Percentiles rank a stretch among this genome's conserved stretches.
Conservation (phyloP, 768 basidiomycete genomes). For the Rhizopogon salebrosus region DNA sequence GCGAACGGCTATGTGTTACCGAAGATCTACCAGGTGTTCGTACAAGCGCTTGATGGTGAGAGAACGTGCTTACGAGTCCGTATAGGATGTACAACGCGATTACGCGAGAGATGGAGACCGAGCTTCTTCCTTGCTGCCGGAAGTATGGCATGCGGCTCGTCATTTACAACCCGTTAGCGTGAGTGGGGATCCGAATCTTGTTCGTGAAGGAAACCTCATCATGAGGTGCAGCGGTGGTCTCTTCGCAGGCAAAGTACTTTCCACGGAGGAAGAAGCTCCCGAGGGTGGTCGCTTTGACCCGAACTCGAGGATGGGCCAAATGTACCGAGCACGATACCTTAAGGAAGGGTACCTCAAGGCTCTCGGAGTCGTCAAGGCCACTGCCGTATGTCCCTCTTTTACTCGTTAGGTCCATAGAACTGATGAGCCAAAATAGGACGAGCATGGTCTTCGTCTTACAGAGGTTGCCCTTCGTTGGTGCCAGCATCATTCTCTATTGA, state of each 20-base stretch:
- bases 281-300: conserved; percentile 40
- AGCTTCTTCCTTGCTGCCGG: conserved; percentile 52
- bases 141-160: conserved; percentile 55
- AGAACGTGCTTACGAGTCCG: neutral
- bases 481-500: conserved; percentile 49
- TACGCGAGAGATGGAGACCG: conserved; percentile 41
- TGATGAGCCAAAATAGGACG: conserved; percentile 26
- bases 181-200: conserved; percentile 1
- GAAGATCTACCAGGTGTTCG: conserved; percentile 51
- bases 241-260: conserved; percentile 49
- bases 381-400: conserved; percentile 29
- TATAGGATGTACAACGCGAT: conserved; percentile 43
- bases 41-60: conserved; percentile 1
- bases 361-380: conserved; percentile 32
- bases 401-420: neutral
- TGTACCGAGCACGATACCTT: conserved; percentile 44
- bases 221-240: conserved; percentile 39
- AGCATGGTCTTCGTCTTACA: conserved; percentile 40
- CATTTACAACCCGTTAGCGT: conserved; percentile 53
- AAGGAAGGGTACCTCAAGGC: conserved; percentile 39
- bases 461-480: conserved; percentile 61
- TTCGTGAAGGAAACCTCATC: neutral
- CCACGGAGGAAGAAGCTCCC: conserved; percentile 24
- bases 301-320: conserved; percentile 30
- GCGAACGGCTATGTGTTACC: conserved; percentile 50